Evolutionary conservation across 768 basidiomycete genomes (phyloP).

Genomic region (Tubosaeta sp.): DNA sequence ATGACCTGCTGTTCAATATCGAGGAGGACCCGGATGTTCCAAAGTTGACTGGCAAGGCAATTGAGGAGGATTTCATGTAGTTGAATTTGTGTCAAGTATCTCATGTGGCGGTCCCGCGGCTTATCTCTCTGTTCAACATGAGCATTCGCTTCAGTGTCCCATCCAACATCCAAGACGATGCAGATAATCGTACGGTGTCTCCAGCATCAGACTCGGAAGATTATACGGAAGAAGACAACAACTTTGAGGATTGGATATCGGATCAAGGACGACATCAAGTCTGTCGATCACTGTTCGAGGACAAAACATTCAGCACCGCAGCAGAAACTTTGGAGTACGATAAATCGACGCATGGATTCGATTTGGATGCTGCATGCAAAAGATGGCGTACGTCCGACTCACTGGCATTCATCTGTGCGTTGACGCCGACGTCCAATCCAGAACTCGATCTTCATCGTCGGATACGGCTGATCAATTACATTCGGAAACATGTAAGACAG

Average conservation of each 20-base stretch:
- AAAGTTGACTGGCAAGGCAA: constrained; percentile 61
- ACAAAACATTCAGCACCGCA: constrained; percentile 53
- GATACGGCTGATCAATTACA: constrained; percentile 83
- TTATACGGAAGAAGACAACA: constrained; percentile 47
- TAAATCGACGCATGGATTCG: constrained; percentile 54
- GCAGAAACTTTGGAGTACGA: constrained; percentile 62
- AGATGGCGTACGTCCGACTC: constrained; percentile 48
- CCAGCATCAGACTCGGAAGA: constrained; percentile 25
- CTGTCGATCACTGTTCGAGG: constrained; percentile 75
- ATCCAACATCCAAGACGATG: constrained; percentile 4
- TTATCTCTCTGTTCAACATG: constrained; percentile 17
- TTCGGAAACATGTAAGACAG: constrained; percentile 61
- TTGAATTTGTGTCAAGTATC: neutral
- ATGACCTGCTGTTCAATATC: constrained; percentile 72
- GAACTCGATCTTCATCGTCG: constrained; percentile 76
- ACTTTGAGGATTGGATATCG: constrained; percentile 78
- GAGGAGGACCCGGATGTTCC: constrained; percentile 52
- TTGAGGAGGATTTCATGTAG: constrained; percentile 91
- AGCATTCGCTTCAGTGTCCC: constrained; percentile 26
- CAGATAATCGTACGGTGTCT: constrained; percentile 9
- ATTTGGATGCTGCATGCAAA: constrained; percentile 48
- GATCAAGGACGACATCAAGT: constrained; percentile 52
- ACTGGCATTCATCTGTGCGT: neutral
- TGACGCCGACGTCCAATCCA: constrained; percentile 24
- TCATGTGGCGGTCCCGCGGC: neutral